phyloP scores from a whole-genome alignment of 805 yeast genomes.

The Isabelozyma gotoi region DNA sequence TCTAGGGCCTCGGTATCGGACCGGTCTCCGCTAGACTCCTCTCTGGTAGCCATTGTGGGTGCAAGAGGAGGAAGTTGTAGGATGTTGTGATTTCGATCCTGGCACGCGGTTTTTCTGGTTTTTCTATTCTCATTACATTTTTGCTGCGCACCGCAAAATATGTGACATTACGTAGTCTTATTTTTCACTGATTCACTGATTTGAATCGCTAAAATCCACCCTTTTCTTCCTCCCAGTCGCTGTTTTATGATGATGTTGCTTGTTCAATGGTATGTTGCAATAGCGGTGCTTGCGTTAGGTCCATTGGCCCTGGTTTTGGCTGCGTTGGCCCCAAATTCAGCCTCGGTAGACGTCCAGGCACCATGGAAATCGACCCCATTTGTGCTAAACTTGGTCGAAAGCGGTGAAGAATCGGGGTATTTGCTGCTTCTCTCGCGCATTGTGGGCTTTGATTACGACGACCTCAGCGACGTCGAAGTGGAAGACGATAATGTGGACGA shows the following conservation, averaged over 20 bases:
- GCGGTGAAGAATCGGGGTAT: constrained; percentile 37
- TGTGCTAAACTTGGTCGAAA: constrained; percentile 42
- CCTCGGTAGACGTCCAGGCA: constrained; percentile 27
- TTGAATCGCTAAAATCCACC: no score
- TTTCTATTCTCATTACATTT: background rate
- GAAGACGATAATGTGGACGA: constrained; percentile 8
- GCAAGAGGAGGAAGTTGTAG: no score
- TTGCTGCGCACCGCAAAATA: no score
- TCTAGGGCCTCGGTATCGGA: background rate
- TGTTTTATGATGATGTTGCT: background rate
- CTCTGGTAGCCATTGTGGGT: background rate
- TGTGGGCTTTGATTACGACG: constrained; percentile 6
- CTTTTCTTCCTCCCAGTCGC: no score
- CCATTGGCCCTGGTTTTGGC: background rate
- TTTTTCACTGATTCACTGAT: no score
- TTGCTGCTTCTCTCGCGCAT: constrained; percentile 20
- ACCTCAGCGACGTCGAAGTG: constrained; percentile 8
- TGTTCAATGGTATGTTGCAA: background rate
- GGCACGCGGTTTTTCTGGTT: background rate
- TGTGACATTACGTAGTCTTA: no score
- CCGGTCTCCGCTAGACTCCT: no score
- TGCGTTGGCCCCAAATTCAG: background rate
- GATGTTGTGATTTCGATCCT: background rate
- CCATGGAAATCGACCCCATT: constrained; percentile 44
- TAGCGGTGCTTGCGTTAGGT: constrained; percentile 6